Evolutionary conservation across 2,329 filamentous ascomycete species (phyloP).

Genomic region (Neopestalotiopsis clavispora): DNA sequence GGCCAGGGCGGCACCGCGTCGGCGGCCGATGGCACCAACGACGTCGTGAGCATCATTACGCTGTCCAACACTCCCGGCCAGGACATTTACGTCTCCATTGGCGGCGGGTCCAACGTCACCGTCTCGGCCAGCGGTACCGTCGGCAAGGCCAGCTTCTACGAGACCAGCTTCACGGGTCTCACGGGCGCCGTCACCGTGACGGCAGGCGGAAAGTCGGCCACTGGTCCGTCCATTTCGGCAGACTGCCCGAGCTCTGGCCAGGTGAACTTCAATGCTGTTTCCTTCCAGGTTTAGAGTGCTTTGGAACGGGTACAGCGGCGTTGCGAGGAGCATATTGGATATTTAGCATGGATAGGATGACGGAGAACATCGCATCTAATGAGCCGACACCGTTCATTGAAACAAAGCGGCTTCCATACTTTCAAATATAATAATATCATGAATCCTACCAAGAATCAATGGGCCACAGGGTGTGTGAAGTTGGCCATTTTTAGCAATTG

Average conservation of each 20-base stretch:
- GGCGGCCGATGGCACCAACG: slow-evolving; percentile 42
- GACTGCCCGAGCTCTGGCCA: slow-evolving; percentile 35
- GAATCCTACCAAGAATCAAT: no score
- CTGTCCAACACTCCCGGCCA: slow-evolving; percentile 35
- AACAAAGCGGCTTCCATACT: no score
- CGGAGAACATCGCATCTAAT: background rate
- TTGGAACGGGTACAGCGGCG: background rate
- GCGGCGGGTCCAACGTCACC: slow-evolving; percentile 38
- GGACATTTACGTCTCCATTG: slow-evolving; percentile 43
- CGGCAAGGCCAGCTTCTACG: slow-evolving; percentile 40
- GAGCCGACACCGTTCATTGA: no score
- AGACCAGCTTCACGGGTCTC: slow-evolving; percentile 41
- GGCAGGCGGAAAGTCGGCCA: slow-evolving; percentile 40
- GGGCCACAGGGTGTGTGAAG: no score
- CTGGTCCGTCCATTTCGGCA: slow-evolving; percentile 42
- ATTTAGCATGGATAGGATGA: background rate
- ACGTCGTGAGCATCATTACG: slow-evolving; percentile 49
- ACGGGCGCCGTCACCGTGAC: slow-evolving; percentile 45
- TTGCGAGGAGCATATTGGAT: background rate
- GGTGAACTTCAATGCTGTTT: slow-evolving; percentile 41
- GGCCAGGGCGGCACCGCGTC: slow-evolving; percentile 40
- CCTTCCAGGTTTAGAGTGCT: slow-evolving; percentile 36
- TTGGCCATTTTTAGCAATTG: no score
- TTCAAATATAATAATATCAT: no score
- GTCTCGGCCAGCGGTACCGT: slow-evolving; percentile 34